These are phyloP conservation scores for Erucastrum elatum DNA, from an alignment of 345 rosid genomes.

Conservation along the genomic window DNA sequence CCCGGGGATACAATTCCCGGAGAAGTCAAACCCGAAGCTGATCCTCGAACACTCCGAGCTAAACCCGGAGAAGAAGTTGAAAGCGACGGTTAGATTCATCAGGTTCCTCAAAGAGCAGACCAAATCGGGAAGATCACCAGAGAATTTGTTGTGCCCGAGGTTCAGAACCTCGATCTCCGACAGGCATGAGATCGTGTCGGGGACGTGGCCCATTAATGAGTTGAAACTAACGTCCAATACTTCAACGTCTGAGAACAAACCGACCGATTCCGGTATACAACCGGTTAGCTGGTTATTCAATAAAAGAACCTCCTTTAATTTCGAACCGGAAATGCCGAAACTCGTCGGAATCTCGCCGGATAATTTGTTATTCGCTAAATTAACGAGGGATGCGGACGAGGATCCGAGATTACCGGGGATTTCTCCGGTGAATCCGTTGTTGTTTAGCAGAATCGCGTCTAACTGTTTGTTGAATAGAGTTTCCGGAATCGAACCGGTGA, in stretches of 20 bases:
- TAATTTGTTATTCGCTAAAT: slow-evolving; percentile 43
- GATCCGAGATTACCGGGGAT: background rate
- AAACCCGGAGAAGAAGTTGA: slow-evolving; percentile 22
- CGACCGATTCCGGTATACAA: slow-evolving; percentile 80
- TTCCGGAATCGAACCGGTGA: slow-evolving; percentile 68
- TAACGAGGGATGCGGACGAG: background rate
- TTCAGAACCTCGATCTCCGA: slow-evolving; percentile 32
- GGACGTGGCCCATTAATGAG: background rate
- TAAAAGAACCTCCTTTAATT: slow-evolving; percentile 35
- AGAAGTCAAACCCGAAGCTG: slow-evolving; percentile 70
- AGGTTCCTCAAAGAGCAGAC: background rate
- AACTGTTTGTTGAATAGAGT: slow-evolving; percentile 27
- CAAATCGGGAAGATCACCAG: background rate
- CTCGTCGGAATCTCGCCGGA: slow-evolving; percentile 64
- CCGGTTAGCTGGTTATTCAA: slow-evolving; percentile 78
- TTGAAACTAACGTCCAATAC: slow-evolving; percentile 48
- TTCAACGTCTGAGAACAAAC: slow-evolving; percentile 61
- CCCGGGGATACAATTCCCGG: slow-evolving; percentile 79
- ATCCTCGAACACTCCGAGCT: slow-evolving; percentile 70
- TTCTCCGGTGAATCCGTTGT: background rate
- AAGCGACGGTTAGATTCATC: background rate
- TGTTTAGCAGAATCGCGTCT: background rate
- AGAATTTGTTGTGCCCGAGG: background rate
- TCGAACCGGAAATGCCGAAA: slow-evolving; percentile 39
- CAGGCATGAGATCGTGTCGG: slow-evolving; percentile 54